Evolutionary conservation across 768 basidiomycete genomes (phyloP), one percentile per base, ranked within the genome.

Genomic region (Mycena galericulata): DNA sequence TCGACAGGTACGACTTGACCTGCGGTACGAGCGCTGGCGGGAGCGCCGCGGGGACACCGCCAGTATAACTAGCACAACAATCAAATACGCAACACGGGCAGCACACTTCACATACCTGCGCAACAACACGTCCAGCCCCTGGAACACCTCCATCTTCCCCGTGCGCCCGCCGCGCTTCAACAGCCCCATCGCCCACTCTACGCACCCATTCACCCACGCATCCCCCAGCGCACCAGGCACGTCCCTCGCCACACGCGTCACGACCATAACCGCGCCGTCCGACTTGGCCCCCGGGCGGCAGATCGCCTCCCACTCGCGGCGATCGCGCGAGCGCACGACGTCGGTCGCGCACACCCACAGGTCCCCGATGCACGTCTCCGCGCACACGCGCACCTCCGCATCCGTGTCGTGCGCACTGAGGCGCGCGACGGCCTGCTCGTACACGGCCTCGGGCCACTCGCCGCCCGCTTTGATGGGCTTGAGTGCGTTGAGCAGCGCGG

Each of bases 291-390:
- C 87, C 2, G 84, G 82, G 68, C 91, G 86, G 73, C 92, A 91
- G 57, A 96, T 90, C 27, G 85, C 87, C 46, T 93, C 92, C 94
- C 94, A 96, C 73, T 96, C 94, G 72, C 87, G 88, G 58, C 88
- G 85, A 43, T 87, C 87, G 76, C 91, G 92, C 1, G 79, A 76
- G 70, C 78, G 85, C 38, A 94, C 84, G 18, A 89, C 79, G 50
- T 96, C 94, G 0, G 92, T 90, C 1, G 95, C 95, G 71, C 90
- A 91, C 55, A 95, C 87, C 90, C 98, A 95, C 14, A 99, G 81
- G 76, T 96, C 92, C 1, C 92, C 96, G 49, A 97, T 86, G 54
- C 89, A 89, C 34, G 92, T 90, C 73, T 98, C 92, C 92, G 90
- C n/a, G n/a, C n/a, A n/a, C n/a, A n/a, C n/a, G n/a, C n/a, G n/a